Conservation (phyloP, 257 asterid genomes). For the Rhazya stricta region DNA sequence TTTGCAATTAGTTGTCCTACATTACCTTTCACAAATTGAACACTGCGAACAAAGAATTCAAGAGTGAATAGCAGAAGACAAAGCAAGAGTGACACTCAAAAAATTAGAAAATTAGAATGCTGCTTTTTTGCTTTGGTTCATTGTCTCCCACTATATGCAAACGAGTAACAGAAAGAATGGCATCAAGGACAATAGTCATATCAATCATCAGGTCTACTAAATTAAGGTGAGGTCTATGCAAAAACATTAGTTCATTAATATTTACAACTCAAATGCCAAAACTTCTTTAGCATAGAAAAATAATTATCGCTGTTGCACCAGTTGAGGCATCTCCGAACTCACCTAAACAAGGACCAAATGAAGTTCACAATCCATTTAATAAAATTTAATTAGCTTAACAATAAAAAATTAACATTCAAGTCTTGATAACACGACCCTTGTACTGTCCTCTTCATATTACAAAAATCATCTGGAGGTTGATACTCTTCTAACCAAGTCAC, state of each 20-base stretch:
- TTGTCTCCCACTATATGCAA: not conserved
- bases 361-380: constrained; percentile 16
- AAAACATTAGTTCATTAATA: constrained; percentile 45
- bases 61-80: too few species aligned
- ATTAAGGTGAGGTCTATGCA: constrained; percentile 35
- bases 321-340: constrained; percentile 29
- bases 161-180: not conserved
- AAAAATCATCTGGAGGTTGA: constrained; percentile 85
- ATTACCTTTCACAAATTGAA: too few species aligned
- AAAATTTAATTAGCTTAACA: constrained; percentile 23
- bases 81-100: too few species aligned
- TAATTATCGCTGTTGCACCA: constrained; percentile 24
- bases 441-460: constrained; percentile 87
- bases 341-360: constrained; percentile 32
- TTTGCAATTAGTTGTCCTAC: too few species aligned
- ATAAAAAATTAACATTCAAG: constrained; percentile 37
- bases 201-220: not conserved
- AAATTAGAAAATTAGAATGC: too few species aligned
- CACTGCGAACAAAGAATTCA: too few species aligned
- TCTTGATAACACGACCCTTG: constrained; percentile 78
- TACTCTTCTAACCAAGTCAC: constrained; percentile 88
- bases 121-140: too few species aligned
- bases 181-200: not conserved
- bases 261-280: constrained; percentile 61
- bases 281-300: constrained; percentile 29